Evolutionary conservation across 2,329 filamentous ascomycete genomes (phyloP).

Genomic region (Chalaropsis thielavioides): DNA sequence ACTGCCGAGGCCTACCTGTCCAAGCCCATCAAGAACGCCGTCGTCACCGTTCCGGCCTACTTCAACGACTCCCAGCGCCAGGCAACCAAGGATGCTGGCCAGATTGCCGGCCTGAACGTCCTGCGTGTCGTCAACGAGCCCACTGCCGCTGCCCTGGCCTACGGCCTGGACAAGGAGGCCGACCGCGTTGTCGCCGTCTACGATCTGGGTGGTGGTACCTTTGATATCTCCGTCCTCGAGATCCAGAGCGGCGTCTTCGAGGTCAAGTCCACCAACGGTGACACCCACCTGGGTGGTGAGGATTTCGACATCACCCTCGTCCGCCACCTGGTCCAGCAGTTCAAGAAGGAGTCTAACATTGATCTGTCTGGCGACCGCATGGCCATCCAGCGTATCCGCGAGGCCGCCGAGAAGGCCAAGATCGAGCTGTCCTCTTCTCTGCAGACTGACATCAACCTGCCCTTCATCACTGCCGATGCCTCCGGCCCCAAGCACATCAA

Average conservation of each 20-base stretch:
- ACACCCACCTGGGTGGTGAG: slow-evolving; percentile 94
- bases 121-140: slow-evolving; percentile 99
- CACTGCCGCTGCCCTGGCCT: slow-evolving; percentile 91
- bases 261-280: slow-evolving; percentile 95
- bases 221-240: slow-evolving; percentile 95
- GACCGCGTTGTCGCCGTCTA: slow-evolving; percentile 99
- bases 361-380: slow-evolving; percentile 87
- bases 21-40: slow-evolving; percentile 87
- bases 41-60: slow-evolving; percentile 94
- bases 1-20: slow-evolving; percentile 93
- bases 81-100: slow-evolving; percentile 95
- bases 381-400: slow-evolving; percentile 97
- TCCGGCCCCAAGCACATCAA: slow-evolving; percentile 98
- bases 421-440: slow-evolving; percentile 92
- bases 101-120: slow-evolving; percentile 93
- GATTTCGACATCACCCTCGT: slow-evolving; percentile 58
- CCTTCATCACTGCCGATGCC: slow-evolving; percentile 93
- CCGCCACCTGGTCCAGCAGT: slow-evolving; percentile 69
- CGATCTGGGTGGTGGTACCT: slow-evolving; percentile 96
- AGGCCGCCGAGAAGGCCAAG: slow-evolving; percentile 98
- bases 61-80: slow-evolving; percentile 98
- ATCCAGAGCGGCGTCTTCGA: slow-evolving; percentile 99
- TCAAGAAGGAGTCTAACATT: slow-evolving; percentile 90
- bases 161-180: slow-evolving; percentile 96
- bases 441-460: slow-evolving; percentile 95